Evolutionary conservation across 371 early-diverging fungal genomes (phyloP).

Genomic region (Lichtheimia hyalospora): DNA sequence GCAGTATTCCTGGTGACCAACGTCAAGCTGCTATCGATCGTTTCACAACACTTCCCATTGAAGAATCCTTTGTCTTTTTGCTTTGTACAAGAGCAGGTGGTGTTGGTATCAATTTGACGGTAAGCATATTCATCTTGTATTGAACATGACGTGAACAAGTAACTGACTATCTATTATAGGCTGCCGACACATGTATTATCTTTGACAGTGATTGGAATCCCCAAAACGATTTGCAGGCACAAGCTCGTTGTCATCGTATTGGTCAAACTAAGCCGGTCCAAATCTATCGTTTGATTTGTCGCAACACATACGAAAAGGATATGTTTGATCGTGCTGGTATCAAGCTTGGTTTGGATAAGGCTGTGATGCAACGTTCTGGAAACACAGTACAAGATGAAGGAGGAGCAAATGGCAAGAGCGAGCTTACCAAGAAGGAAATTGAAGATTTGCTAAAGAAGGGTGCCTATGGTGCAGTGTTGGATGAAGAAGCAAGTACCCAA

Average conservation of each 20-base stretch:
- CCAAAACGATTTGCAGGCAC: constrained; percentile 96
- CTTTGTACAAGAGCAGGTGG: constrained; percentile 92
- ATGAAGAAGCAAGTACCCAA: constrained; percentile 81
- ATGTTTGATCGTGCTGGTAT: constrained; percentile 97
- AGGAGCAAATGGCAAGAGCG: constrained; percentile 35
- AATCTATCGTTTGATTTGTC: constrained; percentile 85
- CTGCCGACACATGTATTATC: constrained; percentile 95
- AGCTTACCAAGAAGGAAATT: constrained; percentile 78
- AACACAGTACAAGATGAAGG: constrained; percentile 33
- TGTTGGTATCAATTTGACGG: constrained; percentile 91
- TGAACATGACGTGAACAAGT: too few species aligned
- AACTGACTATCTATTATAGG: constrained; percentile 21
- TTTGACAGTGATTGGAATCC: constrained; percentile 98
- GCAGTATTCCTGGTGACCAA: constrained; percentile 81
- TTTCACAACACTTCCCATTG: constrained; percentile 73
- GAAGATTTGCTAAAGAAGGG: constrained; percentile 91
- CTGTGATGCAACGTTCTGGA: constrained; percentile 74
- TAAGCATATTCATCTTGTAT: constrained; percentile 4
- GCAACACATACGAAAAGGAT: constrained; percentile 93
- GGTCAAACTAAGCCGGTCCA: constrained; percentile 95
- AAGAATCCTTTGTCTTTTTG: constrained; percentile 83
- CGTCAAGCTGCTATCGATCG: constrained; percentile 97
- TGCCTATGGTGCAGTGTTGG: constrained; percentile 88
- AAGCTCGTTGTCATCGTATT: constrained; percentile 92
- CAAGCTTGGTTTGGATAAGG: constrained; percentile 91